Conservation (phyloP, 2,329 filamentous ascomycete genomes). For the Verticillium nonalfalfae region DNA sequence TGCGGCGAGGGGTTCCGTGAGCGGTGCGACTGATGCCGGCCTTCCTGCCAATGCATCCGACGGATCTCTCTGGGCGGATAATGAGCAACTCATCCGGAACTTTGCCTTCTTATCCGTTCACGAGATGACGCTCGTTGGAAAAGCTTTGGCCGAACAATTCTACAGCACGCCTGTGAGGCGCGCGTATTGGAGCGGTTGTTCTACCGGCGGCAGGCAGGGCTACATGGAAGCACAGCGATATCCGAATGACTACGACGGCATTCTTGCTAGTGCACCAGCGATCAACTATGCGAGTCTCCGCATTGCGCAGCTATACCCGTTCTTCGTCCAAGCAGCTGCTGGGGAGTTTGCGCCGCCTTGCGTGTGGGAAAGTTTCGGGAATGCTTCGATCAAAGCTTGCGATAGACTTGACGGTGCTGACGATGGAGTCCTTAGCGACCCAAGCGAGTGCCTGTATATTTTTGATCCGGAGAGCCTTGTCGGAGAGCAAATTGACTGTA, state of each 20-base stretch:
- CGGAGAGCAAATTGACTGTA: neutral
- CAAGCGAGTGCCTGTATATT: constrained; percentile 1
- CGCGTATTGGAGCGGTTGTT: constrained; percentile 46
- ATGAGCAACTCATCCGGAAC: constrained; percentile 19
- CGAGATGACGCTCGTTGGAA: constrained; percentile 40
- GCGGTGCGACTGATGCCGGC: constrained; percentile 14
- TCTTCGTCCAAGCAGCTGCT: constrained; percentile 13
- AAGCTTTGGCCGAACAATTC: constrained; percentile 37
- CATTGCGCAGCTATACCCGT: constrained; percentile 18
- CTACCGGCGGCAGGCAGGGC: constrained; percentile 50
- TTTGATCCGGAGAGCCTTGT: neutral
- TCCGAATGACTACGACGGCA: constrained; percentile 47
- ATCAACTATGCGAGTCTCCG: constrained; percentile 15
- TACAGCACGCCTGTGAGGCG: constrained; percentile 37
- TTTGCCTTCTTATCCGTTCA: constrained; percentile 29
- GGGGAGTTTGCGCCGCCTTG: constrained; percentile 29
- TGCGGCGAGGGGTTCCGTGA: constrained; percentile 7
- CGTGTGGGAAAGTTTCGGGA: constrained; percentile 29
- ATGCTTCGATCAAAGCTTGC: constrained; percentile 14
- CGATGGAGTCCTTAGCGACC: constrained; percentile 7
- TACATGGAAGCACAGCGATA: constrained; percentile 43
- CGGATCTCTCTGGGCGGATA: constrained; percentile 7
- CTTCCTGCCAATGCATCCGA: constrained; percentile 6
- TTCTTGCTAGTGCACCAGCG: constrained; percentile 39
- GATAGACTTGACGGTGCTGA: constrained; percentile 9